Base-by-base conservation (phyloP, 148 eudicot genomes). In the Mesembryanthemum crystallinum region DNA sequence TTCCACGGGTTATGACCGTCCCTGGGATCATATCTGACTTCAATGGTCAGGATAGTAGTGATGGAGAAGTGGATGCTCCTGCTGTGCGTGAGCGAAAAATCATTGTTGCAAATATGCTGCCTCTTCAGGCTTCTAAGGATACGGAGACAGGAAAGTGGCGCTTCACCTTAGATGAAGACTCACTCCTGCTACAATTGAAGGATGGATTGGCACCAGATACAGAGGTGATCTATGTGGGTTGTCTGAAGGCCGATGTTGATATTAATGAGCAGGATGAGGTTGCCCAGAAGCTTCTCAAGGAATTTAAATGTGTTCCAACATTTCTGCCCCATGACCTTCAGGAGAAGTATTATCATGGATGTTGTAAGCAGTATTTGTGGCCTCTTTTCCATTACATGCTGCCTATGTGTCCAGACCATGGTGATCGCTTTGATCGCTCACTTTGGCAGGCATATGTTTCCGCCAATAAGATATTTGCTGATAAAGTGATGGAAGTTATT, bases 301-400 rank as follows among this genome's bases (percentile, higher is more conserved):
- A 87, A 8, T 90, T 88, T 58, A 87, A 78, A 52, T 90, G 92
- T 76, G 90, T 90, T 74, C 96, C 96, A 23, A 86, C 92, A 32
- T 91, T 87, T 80, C 71, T 91, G n/a, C 86, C 92, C 18, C 77
- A 3, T 30, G 91, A 87, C 60, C 83, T 91, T 15, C 85, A 79
- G 73, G 72, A 77, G 65, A 86, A 79, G 49, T 89, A 80, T 73
- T 91, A 86, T 82, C 73, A 87, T 75, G 96, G 92, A 32, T 91
- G 82, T 75, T 91, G 92, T 71, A 91, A 91, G 86, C 92, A 89
- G 64, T 90, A 87, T 52, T 57, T 91, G 72, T 89, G 96, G 96
- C 96, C 96, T 15, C 91, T 89, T 73, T 91, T 91, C 63, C 96
- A 91, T 80, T 91, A 91, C 80, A 91, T 91, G 96, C 80, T 91